phyloP scores from a whole-genome alignment of 2,329 filamentous ascomycete genomes.

The Botrytis paeoniae region DNA sequence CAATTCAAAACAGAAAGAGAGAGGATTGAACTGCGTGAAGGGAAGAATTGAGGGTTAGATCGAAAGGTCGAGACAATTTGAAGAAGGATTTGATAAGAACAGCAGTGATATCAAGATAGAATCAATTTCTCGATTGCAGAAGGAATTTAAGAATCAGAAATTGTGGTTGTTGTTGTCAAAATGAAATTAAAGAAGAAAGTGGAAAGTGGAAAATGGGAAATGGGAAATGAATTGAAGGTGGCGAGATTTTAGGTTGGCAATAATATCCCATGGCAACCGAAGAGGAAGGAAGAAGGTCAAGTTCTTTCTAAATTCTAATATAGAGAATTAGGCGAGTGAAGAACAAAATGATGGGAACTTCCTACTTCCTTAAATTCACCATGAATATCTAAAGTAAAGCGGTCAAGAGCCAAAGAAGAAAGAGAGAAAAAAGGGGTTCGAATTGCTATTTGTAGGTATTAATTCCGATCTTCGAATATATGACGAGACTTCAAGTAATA shows the following conservation, averaged over 20 bases:
- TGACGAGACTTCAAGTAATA: conserved; percentile 6
- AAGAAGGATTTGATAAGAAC: background rate
- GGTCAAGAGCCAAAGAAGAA: background rate
- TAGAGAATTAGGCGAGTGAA: background rate
- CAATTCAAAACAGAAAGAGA: background rate
- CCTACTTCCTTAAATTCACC: background rate
- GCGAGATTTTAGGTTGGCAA: background rate
- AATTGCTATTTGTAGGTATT: background rate
- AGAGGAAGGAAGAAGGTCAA: background rate
- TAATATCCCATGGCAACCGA: background rate
- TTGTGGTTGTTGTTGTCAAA: background rate
- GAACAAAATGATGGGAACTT: background rate
- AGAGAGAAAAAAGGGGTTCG: background rate
- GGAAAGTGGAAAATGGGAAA: background rate
- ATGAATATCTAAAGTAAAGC: background rate
- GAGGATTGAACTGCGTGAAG: too few relatives aligned
- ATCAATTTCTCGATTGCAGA: background rate
- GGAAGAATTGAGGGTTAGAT: background rate
- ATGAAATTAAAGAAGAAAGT: background rate
- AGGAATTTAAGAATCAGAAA: background rate
- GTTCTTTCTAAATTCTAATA: background rate
- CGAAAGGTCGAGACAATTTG: background rate
- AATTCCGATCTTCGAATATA: background rate
- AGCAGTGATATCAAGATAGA: background rate
- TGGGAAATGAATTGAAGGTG: background rate